phyloP scores from a whole-genome alignment of 257 asterid species.

The Verbena officinalis region DNA sequence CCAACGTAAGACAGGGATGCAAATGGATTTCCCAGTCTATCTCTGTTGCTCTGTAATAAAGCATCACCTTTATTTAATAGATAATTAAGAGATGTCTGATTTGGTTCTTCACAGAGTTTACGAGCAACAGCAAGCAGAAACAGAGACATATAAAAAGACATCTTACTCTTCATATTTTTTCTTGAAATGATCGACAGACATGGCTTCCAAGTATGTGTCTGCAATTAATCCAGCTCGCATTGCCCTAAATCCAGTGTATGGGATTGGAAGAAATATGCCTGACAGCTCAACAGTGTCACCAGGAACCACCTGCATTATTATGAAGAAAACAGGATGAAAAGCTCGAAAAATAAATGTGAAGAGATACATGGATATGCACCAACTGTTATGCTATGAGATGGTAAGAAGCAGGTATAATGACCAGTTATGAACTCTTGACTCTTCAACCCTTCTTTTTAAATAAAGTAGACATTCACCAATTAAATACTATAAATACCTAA shows the following conservation, averaged over 20 bases:
- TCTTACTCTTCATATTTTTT: slow-evolving; percentile 96
- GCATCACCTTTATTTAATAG: not conserved
- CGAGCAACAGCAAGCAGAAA: slow-evolving; percentile 3
- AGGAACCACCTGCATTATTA: slow-evolving; percentile 74
- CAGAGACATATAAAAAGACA: slow-evolving; percentile 14
- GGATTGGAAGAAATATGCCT: slow-evolving; percentile 95
- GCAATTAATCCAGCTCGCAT: slow-evolving; percentile 99
- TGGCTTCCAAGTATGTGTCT: slow-evolving; percentile 96
- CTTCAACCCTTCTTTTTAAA: not conserved
- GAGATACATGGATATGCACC: slow-evolving; percentile 14
- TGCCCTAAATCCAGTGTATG: slow-evolving; percentile 95
- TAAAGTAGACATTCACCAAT: not conserved
- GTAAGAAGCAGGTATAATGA: slow-evolving; percentile 6
- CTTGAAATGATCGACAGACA: slow-evolving; percentile 91
- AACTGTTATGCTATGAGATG: slow-evolving; percentile 13
- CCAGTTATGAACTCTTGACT: not conserved
- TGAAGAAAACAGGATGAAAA: slow-evolving; percentile 13
- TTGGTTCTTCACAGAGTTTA: not conserved
- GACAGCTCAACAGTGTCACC: slow-evolving; percentile 96
- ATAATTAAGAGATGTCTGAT: not conserved
- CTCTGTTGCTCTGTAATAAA: slow-evolving; percentile 1
- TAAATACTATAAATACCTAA: not conserved
- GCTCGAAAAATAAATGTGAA: slow-evolving; percentile 5
- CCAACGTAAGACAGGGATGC: not conserved
- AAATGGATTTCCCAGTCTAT: not conserved